Base-by-base conservation (phyloP, 768 basidiomycete species). In the Lanmaoa rubissima region DNA sequence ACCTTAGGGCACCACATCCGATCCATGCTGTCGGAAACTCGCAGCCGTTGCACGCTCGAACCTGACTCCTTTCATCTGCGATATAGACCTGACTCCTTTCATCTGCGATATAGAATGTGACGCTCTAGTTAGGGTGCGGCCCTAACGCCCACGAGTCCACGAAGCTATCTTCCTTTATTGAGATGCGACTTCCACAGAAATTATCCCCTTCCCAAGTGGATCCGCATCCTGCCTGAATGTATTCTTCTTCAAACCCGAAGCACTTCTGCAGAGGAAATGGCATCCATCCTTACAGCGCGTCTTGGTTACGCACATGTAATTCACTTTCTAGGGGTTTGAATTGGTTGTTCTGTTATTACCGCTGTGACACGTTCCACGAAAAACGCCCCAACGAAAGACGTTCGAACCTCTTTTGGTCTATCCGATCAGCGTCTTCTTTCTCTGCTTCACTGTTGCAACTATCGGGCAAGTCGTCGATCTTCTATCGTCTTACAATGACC, bases 131-230 rank as follows among this genome's bases (percentile, higher is more conserved):
- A 41, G 21, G 50, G 51, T 36, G 45, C 43, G 39, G 56, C 40
- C 38, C 52, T 41, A 24, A 46, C 40, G 41, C 52, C 28, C 28
- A 31, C 28, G 28, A 31, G 53, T 40, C 49, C 12, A 48, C 55
- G 43, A 50, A 49, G 55, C 31, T 53, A 59, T 50, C 26, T 55
- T 13, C 24, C 48, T 48, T 40, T 32, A 51, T 59, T 43, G 38
- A 54, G 28, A 35, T 28, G 49, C 19, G 41, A 51, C 47, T 32
- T 55, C 11, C 46, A 11, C 48, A 52, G 44, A 49, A 54, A 46
- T n/a, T n/a, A 19, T 7, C 3, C 24, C 21, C 67, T 68, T 68
- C 67, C 19, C 63, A 39, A 59, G 50, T 54, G 46, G 67, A 68
- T 68, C 65, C 65, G 34, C 66, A 36, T 42, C 31, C 34, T 34